phyloP scores from a whole-genome alignment of 257 asterid genomes.

The Scutellaria baicalensis region DNA sequence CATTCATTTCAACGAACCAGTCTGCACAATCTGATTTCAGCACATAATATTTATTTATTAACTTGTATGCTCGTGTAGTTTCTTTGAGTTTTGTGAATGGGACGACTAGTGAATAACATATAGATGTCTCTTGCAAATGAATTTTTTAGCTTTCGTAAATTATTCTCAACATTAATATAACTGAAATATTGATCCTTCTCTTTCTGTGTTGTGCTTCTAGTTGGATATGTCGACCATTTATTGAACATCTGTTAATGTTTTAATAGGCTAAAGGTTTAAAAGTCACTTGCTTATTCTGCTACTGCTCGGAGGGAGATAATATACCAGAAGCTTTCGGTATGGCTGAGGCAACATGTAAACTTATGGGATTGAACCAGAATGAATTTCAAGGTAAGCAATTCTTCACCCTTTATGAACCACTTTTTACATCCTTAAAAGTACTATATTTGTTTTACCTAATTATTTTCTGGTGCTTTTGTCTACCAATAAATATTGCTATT shows the following conservation, averaged over 20 bases:
- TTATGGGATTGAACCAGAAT: conserved; percentile 36
- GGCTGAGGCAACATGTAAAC: conserved; percentile 76
- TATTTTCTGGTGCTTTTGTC: background rate
- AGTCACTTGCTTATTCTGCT: conserved; percentile 83
- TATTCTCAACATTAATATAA: background rate
- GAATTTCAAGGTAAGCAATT: conserved; percentile 45
- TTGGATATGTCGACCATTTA: background rate
- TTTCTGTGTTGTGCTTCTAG: background rate
- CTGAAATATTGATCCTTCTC: background rate
- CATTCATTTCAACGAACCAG: background rate
- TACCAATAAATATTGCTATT: background rate
- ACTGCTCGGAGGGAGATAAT: conserved; percentile 98
- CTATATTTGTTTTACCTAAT: background rate
- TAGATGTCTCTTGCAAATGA: background rate
- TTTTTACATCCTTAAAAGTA: background rate
- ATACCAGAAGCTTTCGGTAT: conserved; percentile 80
- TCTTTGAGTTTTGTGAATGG: background rate
- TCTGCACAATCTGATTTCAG: background rate
- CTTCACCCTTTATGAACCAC: background rate
- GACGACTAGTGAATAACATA: background rate
- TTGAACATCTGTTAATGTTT: background rate
- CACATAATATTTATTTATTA: background rate
- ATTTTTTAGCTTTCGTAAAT: background rate
- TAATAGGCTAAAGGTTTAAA: conserved; percentile 80
- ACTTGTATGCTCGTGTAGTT: background rate